Conservation (phyloP, 345 rosid genomes). For the Syzygium grande region DNA sequence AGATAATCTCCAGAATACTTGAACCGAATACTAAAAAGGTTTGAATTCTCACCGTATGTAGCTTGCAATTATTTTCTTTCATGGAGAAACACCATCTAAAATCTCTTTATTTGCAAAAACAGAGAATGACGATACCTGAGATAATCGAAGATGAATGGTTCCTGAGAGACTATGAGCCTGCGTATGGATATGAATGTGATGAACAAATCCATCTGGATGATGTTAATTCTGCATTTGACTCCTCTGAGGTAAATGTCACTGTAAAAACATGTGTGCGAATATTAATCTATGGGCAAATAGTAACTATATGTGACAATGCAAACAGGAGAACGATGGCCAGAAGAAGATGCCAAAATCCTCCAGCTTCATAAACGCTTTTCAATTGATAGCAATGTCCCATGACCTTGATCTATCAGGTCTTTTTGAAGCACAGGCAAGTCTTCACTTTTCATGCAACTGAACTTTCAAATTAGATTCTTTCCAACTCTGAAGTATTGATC, state of each 20-base stretch:
- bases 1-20: slow-evolving; percentile 59
- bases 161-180: slow-evolving; percentile 49
- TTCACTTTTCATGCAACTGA: not conserved
- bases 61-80: not conserved
- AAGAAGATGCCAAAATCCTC: slow-evolving; percentile 36
- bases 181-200: slow-evolving; percentile 22
- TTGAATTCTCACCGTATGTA: not conserved
- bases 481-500: not conserved
- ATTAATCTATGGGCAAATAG: not conserved
- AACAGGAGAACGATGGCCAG: slow-evolving; percentile 46
- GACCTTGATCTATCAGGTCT: slow-evolving; percentile 94
- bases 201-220: slow-evolving; percentile 40
- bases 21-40: slow-evolving; percentile 64
- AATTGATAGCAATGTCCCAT: slow-evolving; percentile 85
- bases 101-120: not conserved
- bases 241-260: slow-evolving; percentile 37
- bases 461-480: not conserved
- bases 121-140: slow-evolving; percentile 66
- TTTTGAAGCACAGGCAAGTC: slow-evolving; percentile 68
- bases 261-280: not conserved
- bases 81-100: not conserved
- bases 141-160: slow-evolving; percentile 76
- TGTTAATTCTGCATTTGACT: slow-evolving; percentile 45
- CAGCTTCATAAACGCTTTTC: slow-evolving; percentile 83
- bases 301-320: not conserved